Base-by-base conservation (phyloP, 169 alveolate genomes). In the Cyclospora cayetanensis region DNA sequence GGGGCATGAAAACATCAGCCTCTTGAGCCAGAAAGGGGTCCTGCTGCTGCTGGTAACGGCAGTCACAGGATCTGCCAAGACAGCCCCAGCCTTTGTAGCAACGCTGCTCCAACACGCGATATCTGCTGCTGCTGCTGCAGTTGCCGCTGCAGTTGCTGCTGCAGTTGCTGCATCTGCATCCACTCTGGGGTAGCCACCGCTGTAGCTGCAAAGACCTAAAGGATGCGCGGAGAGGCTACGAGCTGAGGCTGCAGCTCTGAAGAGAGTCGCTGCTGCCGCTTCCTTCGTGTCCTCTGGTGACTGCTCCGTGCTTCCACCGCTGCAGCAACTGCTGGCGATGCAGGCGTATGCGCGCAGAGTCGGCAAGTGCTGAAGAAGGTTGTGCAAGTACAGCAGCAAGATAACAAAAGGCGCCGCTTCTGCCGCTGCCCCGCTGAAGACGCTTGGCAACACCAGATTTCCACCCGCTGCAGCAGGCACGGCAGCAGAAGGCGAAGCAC, bases 1-100 rank as follows among this genome's bases (percentile, higher is more conserved):
- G 25, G 92, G 66, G 55, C 92, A 87, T 2, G 77, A 85, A 29
- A 41, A 52, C 77, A 87, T 42, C 39, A 87, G 83, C 20, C 92
- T 34, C 60, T 76, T 65, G 65, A 87, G n/a, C 92, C 92, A 87
- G 27, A 63, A 53, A 11, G 92, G 92, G 4, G 85, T 76, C 20
- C 79, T 65, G 31, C 65, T n/a, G 65, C 42, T 37, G 72, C 92
- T 68, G 63, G 82, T 31, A 9, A 87, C 92, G 41, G 55, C 74
- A 12, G 86, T 76, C 20, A 74, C 85, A 41, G 92, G 92, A 34
- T 87, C 92, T 29, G 92, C 82, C 42, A 87, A 77, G 46, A 87
- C 77, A 4, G 85, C 85, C 65, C 85, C 85, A 4, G 85, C 85
- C n/a, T 74, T 74, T 15, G 85, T 41, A 25, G 85, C 39, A 0